These are phyloP conservation scores for Coniferiporia weirii DNA, from an alignment of 1,284 basidiomycete species.

Conservation along the genomic window DNA sequence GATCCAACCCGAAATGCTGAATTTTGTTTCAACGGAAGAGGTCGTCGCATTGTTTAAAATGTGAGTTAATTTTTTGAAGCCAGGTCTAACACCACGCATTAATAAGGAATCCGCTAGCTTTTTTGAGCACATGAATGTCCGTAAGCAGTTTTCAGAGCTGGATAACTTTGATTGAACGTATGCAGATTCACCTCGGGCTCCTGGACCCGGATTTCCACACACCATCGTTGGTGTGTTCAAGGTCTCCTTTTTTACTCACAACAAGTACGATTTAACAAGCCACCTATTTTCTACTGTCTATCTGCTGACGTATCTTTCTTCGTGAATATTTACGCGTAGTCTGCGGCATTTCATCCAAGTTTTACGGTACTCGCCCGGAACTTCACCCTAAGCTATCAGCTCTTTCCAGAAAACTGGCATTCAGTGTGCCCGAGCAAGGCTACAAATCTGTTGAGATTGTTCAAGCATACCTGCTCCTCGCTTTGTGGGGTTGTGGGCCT, in stretches of 20 bases:
- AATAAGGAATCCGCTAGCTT: constrained; percentile 43
- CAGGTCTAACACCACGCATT: constrained; percentile 17
- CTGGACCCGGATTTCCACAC: constrained; percentile 87
- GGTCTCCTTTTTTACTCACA: constrained; percentile 89
- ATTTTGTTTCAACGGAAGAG: constrained; percentile 76
- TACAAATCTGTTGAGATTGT: constrained; percentile 97
- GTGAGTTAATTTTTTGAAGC: constrained; percentile 45
- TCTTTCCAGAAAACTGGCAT: constrained; percentile 88
- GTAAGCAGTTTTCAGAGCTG: constrained; percentile 21
- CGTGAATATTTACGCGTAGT: constrained; percentile 42
- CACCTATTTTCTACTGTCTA: not conserved
- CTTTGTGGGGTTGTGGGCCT: constrained; percentile 85
- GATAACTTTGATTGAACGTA: constrained; percentile 9
- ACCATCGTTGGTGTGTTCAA: constrained; percentile 84
- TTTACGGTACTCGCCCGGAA: constrained; percentile 80
- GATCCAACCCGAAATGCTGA: constrained; percentile 86
- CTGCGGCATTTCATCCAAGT: constrained; percentile 90
- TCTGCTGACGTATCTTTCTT: constrained; percentile 12
- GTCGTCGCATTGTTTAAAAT: constrained; percentile 90
- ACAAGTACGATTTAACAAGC: constrained; percentile 58
- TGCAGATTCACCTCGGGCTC: constrained; percentile 65
- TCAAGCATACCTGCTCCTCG: constrained; percentile 81
- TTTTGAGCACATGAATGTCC: constrained; percentile 72
- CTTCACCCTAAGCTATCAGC: constrained; percentile 79
- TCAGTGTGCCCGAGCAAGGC: constrained; percentile 76